A percentile compares a stretch with the other conserved stretches of the same genome.
These are phyloP conservation scores for Aspergillus sp. DNA, from an alignment of 2,329 filamentous ascomycete genomes.

Conservation along the genomic window DNA sequence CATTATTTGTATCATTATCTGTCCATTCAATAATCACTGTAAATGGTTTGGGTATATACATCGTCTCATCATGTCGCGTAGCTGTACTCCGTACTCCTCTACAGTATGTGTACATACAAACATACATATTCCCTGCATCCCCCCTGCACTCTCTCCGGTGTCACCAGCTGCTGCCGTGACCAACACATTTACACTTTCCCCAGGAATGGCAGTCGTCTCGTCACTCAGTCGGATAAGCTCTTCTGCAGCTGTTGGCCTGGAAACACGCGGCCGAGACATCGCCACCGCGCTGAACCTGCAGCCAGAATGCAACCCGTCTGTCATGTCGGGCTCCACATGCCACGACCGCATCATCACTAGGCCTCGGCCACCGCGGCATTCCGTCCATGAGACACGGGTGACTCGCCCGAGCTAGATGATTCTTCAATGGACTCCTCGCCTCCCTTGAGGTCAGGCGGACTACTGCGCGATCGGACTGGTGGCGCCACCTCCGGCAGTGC, in stretches of 20 bases:
- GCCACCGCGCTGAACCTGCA: background rate
- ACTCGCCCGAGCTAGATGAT: background rate
- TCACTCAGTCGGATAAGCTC: background rate
- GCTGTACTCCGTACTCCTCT: background rate
- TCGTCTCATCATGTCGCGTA: background rate
- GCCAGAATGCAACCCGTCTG: background rate
- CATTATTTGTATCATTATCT: background rate
- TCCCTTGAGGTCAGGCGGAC: constrained; percentile 31
- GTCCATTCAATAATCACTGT: background rate
- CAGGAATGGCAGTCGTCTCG: background rate
- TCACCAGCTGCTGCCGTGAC: background rate
- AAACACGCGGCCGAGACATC: background rate
- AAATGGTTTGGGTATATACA: background rate
- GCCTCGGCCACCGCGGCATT: background rate
- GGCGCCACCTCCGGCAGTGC: constrained; percentile 26
- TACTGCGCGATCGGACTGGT: constrained; percentile 34
- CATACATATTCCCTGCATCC: background rate
- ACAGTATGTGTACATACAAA: background rate
- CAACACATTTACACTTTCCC: background rate
- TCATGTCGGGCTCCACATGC: constrained; percentile 3
- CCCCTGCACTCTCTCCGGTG: too few species aligned
- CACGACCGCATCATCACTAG: background rate
- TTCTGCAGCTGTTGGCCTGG: background rate
- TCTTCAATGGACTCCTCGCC: constrained; percentile 11
- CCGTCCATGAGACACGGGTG: background rate